A percentile compares a stretch with the other conserved stretches of the same genome.
phyloP scores from a whole-genome alignment of 2,329 filamentous ascomycete species.

The Aspergillus fumigatiaffinis region DNA sequence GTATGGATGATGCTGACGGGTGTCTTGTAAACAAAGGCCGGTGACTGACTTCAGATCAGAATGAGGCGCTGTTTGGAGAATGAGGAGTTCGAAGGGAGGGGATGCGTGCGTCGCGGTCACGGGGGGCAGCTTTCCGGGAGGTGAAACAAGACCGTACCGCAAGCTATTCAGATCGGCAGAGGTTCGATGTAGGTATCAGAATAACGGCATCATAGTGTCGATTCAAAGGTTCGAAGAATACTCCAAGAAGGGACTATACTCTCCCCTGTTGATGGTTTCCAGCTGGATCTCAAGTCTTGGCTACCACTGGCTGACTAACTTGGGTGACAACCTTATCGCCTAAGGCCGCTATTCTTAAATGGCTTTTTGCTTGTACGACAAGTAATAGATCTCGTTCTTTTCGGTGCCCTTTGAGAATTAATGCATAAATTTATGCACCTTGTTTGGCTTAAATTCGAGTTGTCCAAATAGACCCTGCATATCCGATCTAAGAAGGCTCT shows the following conservation, averaged over 20 bases:
- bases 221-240: constrained; percentile 1
- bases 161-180: neutral
- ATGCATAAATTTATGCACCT: neutral
- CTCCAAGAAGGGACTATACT: constrained; percentile 6
- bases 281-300: constrained; percentile 8
- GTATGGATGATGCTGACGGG: neutral
- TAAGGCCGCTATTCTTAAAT: constrained; percentile 4
- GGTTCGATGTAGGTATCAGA: constrained; percentile 8
- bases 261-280: constrained; percentile 11
- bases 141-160: constrained; percentile 3
- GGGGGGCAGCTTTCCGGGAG: neutral
- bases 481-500: neutral
- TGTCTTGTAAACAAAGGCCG: constrained; percentile 1
- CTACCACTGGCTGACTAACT: constrained; percentile 17
- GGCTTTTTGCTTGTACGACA: neutral
- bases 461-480: neutral
- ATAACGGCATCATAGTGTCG: constrained; percentile 1
- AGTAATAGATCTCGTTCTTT: neutral
- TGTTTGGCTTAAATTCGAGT: neutral
- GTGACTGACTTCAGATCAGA: constrained; percentile 2
- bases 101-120: constrained; percentile 6
- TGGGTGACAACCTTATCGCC: constrained; percentile 4
- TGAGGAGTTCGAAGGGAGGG: constrained; percentile 5
- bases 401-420: neutral
- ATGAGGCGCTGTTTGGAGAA: constrained; percentile 8